Conservation (phyloP, 176 grass and related monocot genomes). For the Oryza officinalis region DNA sequence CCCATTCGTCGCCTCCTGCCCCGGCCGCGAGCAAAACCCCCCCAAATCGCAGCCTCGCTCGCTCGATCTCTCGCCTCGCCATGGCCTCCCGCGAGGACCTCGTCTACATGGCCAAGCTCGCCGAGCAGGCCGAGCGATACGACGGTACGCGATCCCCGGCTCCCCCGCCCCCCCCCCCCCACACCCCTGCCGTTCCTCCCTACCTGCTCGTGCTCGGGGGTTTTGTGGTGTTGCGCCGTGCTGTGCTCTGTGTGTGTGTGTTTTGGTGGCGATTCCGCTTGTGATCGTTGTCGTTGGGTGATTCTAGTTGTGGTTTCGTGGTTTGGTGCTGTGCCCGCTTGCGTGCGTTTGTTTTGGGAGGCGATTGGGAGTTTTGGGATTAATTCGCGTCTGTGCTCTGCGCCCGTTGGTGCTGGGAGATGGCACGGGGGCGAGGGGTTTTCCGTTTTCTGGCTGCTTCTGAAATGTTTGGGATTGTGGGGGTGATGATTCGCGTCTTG, state of each 20-base stretch:
- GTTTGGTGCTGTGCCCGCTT: neutral
- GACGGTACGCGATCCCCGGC: slow-evolving; percentile 27
- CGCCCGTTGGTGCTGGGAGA: neutral
- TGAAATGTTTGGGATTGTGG: neutral
- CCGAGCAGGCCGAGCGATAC: slow-evolving; percentile 53
- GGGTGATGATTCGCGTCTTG: neutral
- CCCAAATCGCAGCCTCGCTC: neutral
- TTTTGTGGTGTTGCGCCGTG: neutral
- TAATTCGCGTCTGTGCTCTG: neutral
- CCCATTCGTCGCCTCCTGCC: neutral
- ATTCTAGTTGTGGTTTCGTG: neutral
- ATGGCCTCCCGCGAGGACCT: slow-evolving; percentile 30
- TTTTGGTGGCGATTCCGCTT: neutral
- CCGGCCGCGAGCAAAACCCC: neutral
- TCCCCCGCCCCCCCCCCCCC: neutral
- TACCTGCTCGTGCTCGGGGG: neutral
- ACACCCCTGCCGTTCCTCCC: neutral
- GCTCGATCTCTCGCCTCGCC: neutral
- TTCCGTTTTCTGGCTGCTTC: neutral
- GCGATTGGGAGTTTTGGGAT: neutral
- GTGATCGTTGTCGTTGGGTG: neutral
- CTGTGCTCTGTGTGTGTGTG: neutral
- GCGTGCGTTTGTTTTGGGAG: neutral
- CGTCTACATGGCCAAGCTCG: slow-evolving; percentile 46
- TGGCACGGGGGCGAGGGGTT: neutral